Evolutionary conservation across 345 rosid species (phyloP).

Genomic region (Citrus mangshanensis): DNA sequence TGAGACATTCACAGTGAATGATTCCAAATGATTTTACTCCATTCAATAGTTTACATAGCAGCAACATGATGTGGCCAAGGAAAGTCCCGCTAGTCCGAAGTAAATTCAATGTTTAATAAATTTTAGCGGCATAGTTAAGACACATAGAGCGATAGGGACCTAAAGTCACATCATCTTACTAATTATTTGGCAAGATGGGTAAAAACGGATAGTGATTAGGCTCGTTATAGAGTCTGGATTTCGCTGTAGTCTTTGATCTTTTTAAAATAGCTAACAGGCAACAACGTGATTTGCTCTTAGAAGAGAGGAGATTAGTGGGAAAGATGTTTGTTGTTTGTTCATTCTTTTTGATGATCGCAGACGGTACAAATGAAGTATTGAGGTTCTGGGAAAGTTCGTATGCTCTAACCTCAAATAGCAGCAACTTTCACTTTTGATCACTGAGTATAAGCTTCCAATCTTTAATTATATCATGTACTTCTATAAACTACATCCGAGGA

Average conservation of each 20-base stretch:
- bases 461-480: conserved; percentile 14
- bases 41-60: background rate
- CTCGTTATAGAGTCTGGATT: background rate
- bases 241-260: background rate
- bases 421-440: background rate
- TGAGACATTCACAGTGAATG: background rate
- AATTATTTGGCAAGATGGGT: background rate
- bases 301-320: conserved; percentile 1
- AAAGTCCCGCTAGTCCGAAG: background rate
- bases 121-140: background rate
- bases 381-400: background rate
- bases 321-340: conserved; percentile 8
- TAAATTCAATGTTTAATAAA: background rate
- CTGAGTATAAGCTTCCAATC: conserved; percentile 17
- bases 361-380: background rate
- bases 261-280: background rate
- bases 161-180: background rate
- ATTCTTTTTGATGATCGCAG: background rate
- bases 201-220: background rate
- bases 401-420: background rate
- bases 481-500: conserved; percentile 30
- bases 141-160: no score
- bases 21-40: background rate
- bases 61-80: background rate
- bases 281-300: background rate